Conservation (phyloP, 177 flowering plant genomes). For the Telopea speciosissima region DNA sequence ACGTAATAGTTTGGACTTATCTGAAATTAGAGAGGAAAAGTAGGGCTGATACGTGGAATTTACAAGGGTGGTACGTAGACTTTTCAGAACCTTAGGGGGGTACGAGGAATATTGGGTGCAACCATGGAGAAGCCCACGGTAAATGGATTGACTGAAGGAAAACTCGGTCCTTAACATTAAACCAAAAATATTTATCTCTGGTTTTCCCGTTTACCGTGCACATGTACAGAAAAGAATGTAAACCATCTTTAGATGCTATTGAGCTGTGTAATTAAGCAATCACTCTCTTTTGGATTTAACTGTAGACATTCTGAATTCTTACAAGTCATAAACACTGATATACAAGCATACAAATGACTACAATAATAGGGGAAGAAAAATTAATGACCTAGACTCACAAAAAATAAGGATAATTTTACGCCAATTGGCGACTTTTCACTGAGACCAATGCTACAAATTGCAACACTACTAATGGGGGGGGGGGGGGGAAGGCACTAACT, state of each 20-base stretch:
- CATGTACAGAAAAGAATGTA: no score
- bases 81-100: no score
- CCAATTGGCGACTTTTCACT: slow-evolving; percentile 20
- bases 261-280: no score
- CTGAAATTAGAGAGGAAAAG: no score
- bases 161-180: no score
- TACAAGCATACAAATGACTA: neutral
- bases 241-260: neutral
- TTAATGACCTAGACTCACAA: slow-evolving; percentile 14
- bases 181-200: neutral
- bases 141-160: no score
- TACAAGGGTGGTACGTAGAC: no score
- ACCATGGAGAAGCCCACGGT: no score
- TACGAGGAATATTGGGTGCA: no score
- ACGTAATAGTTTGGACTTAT: no score
- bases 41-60: no score
- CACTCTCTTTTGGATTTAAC: neutral
- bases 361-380: neutral
- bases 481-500: neutral
- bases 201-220: neutral
- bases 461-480: slow-evolving; percentile 7
- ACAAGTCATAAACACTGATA: neutral
- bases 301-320: neutral
- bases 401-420: slow-evolving; percentile 15
- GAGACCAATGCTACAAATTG: slow-evolving; percentile 19